Conservation (phyloP, 2,329 filamentous ascomycete genomes). For the Parascedosporium putredinis region DNA sequence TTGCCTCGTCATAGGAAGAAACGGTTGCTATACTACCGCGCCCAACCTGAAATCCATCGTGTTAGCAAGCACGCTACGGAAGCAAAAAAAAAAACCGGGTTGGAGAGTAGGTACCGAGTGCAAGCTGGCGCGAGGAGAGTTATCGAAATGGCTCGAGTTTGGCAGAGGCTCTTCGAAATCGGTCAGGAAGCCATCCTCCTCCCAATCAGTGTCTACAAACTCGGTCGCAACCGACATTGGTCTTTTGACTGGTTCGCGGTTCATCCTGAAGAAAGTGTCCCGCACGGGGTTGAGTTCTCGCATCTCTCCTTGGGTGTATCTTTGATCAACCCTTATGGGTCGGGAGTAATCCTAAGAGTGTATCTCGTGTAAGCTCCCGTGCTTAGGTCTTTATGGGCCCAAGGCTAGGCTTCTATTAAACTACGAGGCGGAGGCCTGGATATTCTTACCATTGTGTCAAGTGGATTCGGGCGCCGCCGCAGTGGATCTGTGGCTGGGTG, state of each 20-base stretch:
- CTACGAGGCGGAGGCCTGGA: background rate
- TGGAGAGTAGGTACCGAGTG: slow-evolving; percentile 52
- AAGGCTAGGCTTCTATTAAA: too few relatives aligned
- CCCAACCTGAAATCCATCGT: slow-evolving; percentile 41
- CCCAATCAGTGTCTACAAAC: slow-evolving; percentile 66
- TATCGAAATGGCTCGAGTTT: slow-evolving; percentile 22
- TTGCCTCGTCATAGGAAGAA: slow-evolving; percentile 75
- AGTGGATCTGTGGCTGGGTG: background rate
- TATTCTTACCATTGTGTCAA: slow-evolving; percentile 1
- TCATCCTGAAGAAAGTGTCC: slow-evolving; percentile 52
- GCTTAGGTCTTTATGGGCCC: background rate
- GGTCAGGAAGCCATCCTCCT: slow-evolving; percentile 47
- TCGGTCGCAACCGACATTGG: slow-evolving; percentile 65
- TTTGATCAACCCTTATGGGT: slow-evolving; percentile 11
- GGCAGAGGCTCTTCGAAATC: slow-evolving; percentile 36
- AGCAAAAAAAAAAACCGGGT: background rate
- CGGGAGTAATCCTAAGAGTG: slow-evolving; percentile 3
- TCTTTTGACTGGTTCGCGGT: slow-evolving; percentile 38
- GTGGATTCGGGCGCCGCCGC: background rate
- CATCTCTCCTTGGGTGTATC: slow-evolving; percentile 30
- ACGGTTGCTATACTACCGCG: slow-evolving; percentile 75
- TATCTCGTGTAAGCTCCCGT: background rate
- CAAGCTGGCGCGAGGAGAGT: slow-evolving; percentile 56
- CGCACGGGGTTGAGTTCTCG: slow-evolving; percentile 37
- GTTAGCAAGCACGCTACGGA: too few relatives aligned